Evolutionary conservation across 176 grass and related monocot species (phyloP).

Genomic region (Canna indica): DNA sequence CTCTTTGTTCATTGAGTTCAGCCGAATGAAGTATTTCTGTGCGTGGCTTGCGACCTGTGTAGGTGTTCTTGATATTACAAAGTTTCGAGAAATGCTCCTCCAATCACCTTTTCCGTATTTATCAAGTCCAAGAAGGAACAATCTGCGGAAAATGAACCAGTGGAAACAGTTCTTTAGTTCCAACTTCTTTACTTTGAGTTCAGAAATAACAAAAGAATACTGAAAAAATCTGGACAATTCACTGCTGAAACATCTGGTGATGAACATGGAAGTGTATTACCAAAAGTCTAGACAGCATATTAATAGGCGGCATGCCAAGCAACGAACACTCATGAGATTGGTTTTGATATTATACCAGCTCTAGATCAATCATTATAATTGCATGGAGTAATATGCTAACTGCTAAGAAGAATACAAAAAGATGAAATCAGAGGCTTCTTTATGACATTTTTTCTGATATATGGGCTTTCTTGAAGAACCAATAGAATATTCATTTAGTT

Average conservation of each 20-base stretch:
- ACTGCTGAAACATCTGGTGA: too few relatives aligned
- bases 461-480: neutral
- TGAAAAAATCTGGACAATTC: too few relatives aligned
- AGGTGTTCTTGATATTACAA: constrained; percentile 90
- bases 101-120: constrained; percentile 97
- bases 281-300: neutral
- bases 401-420: neutral
- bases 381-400: too few relatives aligned
- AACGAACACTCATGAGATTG: neutral
- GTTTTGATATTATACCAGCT: neutral
- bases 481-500: neutral
- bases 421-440: neutral
- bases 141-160: constrained; percentile 35
- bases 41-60: constrained; percentile 95
- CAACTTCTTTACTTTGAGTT: too few relatives aligned
- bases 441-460: neutral
- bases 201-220: neutral
- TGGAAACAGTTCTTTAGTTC: neutral
- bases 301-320: neutral
- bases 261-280: neutral
- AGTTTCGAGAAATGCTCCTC: constrained; percentile 95
- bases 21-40: constrained; percentile 88
- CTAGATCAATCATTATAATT: too few relatives aligned
- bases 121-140: constrained; percentile 93
- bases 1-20: constrained; percentile 89